These are phyloP conservation scores for Camptophora hylomeconis DNA, from an alignment of 2,329 filamentous ascomycete genomes.

Conservation along the genomic window DNA sequence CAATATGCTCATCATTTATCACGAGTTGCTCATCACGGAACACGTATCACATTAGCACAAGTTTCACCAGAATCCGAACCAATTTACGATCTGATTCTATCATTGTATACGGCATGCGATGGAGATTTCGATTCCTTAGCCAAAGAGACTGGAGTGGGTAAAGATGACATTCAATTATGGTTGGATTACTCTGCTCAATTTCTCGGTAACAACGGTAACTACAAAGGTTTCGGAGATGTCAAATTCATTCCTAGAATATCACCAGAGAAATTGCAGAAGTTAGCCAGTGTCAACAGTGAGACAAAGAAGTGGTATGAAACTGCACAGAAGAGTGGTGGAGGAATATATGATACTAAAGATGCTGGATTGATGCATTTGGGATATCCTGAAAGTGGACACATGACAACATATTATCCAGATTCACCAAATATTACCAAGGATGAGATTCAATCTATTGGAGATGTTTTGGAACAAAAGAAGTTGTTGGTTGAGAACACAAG, in stretches of 20 bases:
- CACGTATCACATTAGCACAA: slow-evolving; percentile 65
- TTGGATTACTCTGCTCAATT: slow-evolving; percentile 69
- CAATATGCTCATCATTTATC: slow-evolving; percentile 77
- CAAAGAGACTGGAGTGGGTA: slow-evolving; percentile 49
- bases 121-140: slow-evolving; percentile 62
- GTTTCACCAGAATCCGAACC: slow-evolving; percentile 68
- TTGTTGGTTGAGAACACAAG: slow-evolving; percentile 65
- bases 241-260: slow-evolving; percentile 68
- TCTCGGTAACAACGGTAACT: slow-evolving; percentile 69
- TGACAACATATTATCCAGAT: slow-evolving; percentile 73
- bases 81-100: slow-evolving; percentile 70
- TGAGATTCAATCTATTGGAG: slow-evolving; percentile 61
- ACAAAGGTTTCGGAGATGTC: slow-evolving; percentile 75
- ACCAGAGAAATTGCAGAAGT: slow-evolving; percentile 48
- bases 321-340: slow-evolving; percentile 45
- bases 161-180: slow-evolving; percentile 53
- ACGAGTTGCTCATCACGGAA: slow-evolving; percentile 65
- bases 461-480: slow-evolving; percentile 58
- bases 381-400: slow-evolving; percentile 59
- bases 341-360: slow-evolving; percentile 56
- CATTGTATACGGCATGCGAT: slow-evolving; percentile 50
- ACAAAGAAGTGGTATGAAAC: slow-evolving; percentile 52
- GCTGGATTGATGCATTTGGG: slow-evolving; percentile 60
- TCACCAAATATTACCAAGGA: slow-evolving; percentile 60
- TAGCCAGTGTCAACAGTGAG: slow-evolving; percentile 47